Evolutionary conservation across 176 grass and related monocot genomes (phyloP).

Genomic region (Carex kokanica): DNA sequence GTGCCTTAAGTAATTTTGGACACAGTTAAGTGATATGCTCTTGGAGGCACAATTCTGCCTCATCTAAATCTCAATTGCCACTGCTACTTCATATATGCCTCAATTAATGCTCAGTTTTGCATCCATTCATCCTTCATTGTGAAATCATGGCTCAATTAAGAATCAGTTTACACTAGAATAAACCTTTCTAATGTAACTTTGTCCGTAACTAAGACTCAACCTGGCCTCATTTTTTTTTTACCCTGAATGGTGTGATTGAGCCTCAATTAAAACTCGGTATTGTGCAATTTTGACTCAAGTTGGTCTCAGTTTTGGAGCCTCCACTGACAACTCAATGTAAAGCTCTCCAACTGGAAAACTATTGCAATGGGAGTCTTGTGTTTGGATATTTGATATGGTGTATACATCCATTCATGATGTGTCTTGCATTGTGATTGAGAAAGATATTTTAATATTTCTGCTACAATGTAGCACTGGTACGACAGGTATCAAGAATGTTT

Average conservation of each 20-base stretch:
- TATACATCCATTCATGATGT: neutral
- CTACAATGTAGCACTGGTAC: conserved; percentile 47
- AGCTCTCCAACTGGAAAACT: neutral
- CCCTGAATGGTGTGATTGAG: neutral
- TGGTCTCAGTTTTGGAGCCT: neutral
- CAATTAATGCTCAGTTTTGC: neutral
- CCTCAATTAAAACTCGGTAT: neutral
- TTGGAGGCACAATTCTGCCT: neutral
- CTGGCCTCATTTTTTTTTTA: neutral
- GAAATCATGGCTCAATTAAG: neutral
- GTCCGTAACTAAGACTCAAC: neutral
- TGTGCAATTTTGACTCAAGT: neutral
- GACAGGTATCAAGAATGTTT: conserved; percentile 34
- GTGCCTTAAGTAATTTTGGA: neutral
- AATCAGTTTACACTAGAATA: neutral
- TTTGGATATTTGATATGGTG: conserved; percentile 1
- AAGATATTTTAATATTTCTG: conserved; percentile 15
- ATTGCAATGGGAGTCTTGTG: neutral
- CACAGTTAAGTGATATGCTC: neutral
- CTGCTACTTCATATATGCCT: neutral
- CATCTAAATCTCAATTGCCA: neutral
- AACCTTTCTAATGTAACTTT: neutral
- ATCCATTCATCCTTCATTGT: conserved; percentile 4
- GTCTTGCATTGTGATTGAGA: conserved; percentile 1
- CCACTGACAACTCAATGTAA: neutral